Percentiles rank a stretch among this genome's conserved stretches.
These are phyloP conservation scores for Rhypophila decipiens DNA, from an alignment of 495 filamentous ascomycete species.

Conservation along the genomic window DNA sequence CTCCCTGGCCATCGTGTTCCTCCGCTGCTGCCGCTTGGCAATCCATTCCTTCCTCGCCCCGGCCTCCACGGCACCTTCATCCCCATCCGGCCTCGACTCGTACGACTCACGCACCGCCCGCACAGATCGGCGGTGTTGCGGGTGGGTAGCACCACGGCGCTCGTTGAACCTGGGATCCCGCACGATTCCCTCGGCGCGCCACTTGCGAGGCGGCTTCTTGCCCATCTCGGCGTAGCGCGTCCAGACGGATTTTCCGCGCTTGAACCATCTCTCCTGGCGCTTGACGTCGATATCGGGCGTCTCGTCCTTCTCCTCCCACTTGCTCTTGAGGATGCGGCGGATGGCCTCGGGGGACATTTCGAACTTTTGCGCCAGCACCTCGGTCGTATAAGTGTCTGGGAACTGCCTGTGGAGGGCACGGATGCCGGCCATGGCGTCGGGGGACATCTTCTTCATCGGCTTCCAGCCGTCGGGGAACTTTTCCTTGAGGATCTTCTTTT, in stretches of 20 bases:
- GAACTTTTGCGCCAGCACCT: conserved; percentile 70
- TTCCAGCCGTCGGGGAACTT: conserved; percentile 74
- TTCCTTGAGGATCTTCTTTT: conserved; percentile 23
- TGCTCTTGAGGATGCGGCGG: conserved; percentile 75
- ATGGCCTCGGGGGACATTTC: conserved; percentile 80
- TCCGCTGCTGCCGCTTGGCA: too few relatives aligned
- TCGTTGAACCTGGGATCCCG: conserved; percentile 33
- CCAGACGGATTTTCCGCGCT: conserved; percentile 74
- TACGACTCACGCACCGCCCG: too few relatives aligned
- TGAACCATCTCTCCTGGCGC: conserved; percentile 67
- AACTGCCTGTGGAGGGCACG: conserved; percentile 67
- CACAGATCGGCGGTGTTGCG: too few relatives aligned
- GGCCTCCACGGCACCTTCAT: too few relatives aligned
- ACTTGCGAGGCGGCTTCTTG: conserved; percentile 58
- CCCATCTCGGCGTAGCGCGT: conserved; percentile 61
- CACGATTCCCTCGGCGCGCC: conserved; percentile 62
- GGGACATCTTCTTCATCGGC: conserved; percentile 80
- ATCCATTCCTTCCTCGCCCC: too few relatives aligned
- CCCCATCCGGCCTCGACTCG: too few relatives aligned
- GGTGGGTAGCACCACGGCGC: too few relatives aligned
- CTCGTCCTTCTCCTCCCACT: conserved; percentile 76
- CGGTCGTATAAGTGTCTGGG: conserved; percentile 68
- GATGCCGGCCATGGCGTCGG: conserved; percentile 83
- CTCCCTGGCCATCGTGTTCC: too few relatives aligned
- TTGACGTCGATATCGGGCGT: conserved; percentile 52